Conservation (phyloP, 1,284 basidiomycete genomes). For the Naganishia sp. region DNA sequence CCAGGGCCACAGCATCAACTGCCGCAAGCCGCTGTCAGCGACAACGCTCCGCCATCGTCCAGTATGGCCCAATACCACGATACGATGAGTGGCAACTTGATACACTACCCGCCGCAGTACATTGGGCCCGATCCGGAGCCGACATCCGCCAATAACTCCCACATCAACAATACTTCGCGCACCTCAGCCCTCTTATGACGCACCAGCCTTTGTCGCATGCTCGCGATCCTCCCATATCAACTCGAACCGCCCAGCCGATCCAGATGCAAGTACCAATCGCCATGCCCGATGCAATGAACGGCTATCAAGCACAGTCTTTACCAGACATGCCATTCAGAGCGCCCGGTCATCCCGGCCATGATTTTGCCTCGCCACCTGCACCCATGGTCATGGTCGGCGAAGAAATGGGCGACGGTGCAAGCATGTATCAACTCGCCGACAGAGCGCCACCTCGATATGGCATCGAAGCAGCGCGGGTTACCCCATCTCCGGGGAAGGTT, state of each 20-base stretch:
- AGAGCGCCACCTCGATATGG: neutral
- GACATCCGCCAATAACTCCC: neutral
- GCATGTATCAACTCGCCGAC: neutral
- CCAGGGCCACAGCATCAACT: neutral
- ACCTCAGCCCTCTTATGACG: slow-evolving; percentile 11
- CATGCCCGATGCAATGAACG: neutral
- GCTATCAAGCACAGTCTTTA: neutral
- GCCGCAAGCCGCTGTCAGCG: neutral
- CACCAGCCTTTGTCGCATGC: slow-evolving; percentile 14
- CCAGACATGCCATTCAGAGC: neutral
- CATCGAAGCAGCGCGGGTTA: neutral
- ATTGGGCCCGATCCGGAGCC: neutral
- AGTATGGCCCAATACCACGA: slow-evolving; percentile 11
- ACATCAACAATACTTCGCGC: neutral
- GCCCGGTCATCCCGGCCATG: neutral
- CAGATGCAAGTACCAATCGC: neutral
- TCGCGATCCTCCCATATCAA: neutral
- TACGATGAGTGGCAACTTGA: neutral
- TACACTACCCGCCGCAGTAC: neutral
- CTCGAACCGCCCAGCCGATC: neutral
- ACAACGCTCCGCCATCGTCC: neutral
- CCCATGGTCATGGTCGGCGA: neutral
- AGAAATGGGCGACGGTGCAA: neutral
- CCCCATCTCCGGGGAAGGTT: neutral
- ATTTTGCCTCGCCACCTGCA: neutral